Percentiles rank a stretch among this genome's conserved stretches.
phyloP scores from a whole-genome alignment of 208 protist species.

The Naegleria gruberi region DNA sequence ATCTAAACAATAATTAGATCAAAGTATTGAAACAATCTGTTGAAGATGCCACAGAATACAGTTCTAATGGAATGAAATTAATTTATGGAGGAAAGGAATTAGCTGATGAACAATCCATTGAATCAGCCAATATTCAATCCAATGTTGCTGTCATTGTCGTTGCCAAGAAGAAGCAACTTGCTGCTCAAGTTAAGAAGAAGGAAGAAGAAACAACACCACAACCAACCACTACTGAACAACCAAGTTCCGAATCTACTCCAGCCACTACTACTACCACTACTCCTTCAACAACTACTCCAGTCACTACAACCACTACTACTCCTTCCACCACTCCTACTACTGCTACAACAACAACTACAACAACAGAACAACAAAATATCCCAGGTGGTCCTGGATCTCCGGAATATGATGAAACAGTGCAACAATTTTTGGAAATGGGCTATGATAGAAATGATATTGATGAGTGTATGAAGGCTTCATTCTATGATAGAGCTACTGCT shows the following conservation, averaged over 20 bases:
- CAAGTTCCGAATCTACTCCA: neutral
- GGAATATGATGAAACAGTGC: neutral
- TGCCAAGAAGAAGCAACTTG: slow-evolving; percentile 3
- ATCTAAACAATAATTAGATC: neutral
- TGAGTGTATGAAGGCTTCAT: slow-evolving; percentile 9
- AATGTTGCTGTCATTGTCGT: neutral
- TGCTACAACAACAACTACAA: neutral
- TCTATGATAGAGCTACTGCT: neutral
- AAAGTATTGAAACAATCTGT: neutral
- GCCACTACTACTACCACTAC: neutral
- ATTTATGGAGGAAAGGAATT: slow-evolving; percentile 16
- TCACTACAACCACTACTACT: neutral
- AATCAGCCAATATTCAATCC: neutral
- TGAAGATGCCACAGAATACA: neutral
- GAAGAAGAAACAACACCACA: neutral
- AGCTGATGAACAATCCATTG: neutral
- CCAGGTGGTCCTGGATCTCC: neutral
- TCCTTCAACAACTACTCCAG: neutral
- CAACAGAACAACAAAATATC: neutral
- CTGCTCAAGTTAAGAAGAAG: neutral
- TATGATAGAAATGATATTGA: slow-evolving; percentile 10
- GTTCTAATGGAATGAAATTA: neutral
- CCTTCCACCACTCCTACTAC: neutral
- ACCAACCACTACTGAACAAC: neutral
- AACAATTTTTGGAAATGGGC: slow-evolving; percentile 24